Evolutionary conservation across 352 stramenopile species (phyloP).

Genomic region (Phytopythium delawarense): DNA sequence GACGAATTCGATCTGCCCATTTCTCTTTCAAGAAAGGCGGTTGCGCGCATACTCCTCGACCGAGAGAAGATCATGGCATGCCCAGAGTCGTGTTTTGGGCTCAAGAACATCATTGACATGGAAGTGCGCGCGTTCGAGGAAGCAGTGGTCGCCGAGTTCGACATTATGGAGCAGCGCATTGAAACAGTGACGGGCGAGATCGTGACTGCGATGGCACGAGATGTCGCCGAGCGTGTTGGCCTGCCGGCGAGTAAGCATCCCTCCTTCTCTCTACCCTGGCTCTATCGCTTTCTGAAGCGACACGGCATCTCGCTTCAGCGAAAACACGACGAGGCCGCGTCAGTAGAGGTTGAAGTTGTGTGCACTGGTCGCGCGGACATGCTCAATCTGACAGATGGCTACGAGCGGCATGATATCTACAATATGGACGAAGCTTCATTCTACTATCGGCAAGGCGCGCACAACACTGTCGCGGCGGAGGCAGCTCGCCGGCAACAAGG

Average conservation of each 20-base stretch:
- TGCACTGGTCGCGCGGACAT: not conserved
- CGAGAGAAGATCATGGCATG: not conserved
- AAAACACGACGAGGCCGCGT: conserved; percentile 2
- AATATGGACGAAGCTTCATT: conserved; percentile 15
- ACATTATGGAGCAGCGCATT: not conserved
- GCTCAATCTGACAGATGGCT: not conserved
- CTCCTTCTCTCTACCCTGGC: not conserved
- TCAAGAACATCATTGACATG: not conserved
- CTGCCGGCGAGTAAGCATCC: not conserved
- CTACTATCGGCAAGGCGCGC: conserved; percentile 9
- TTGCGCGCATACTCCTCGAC: not conserved
- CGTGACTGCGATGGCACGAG: not conserved
- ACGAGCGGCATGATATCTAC: conserved; percentile 7
- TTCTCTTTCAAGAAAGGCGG: not conserved
- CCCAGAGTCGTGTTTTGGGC: not conserved
- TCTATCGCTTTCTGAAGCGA: not conserved
- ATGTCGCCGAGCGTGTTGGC: not conserved
- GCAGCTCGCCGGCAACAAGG: conserved; percentile 5
- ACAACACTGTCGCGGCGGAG: conserved; percentile 1
- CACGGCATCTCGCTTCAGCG: not conserved
- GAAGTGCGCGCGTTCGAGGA: not conserved
- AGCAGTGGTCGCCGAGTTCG: not conserved
- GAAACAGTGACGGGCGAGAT: not conserved
- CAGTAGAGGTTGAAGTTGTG: not conserved
- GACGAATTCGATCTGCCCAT: not conserved